Base-by-base conservation (phyloP, 345 rosid genomes). In the Pistacia integerrima region DNA sequence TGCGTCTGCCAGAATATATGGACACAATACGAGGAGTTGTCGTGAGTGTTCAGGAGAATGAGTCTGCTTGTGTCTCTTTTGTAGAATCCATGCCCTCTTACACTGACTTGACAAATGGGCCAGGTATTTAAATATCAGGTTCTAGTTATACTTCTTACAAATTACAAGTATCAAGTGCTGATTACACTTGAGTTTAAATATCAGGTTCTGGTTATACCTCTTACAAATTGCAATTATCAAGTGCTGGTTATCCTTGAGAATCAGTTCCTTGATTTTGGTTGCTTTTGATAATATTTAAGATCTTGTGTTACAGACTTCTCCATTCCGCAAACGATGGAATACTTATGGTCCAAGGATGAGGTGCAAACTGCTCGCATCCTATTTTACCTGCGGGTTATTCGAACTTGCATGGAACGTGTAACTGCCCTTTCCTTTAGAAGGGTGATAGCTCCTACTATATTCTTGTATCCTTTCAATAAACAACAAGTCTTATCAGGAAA, bases 291-390 rank as follows among this genome's bases (percentile, higher is more conserved):
- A 73, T 16, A 63, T 62, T 74, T 58, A 5, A 28, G 66, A 41
- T 76, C 14, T 80, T 76, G 55, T 73, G 64, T 70, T 69, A 61
- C 71, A 90, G 91, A 76, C 36, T 83, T 80, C 11, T 77, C 85
- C 30, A 71, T 82, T 60, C 76, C 13, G 75, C 83, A 78, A 76
- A 84, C 78, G 81, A 71, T 84, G 82, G 86, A 80, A 44, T 93
- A 93, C 77, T 67, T 72, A 68, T 96, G 98, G 99, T 87, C 84
- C 75, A 84, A 84, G 77, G 99, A 96, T 86, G 98, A 92, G 67
- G 93, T 96, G 67, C 99, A 96, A 80, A 91, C 99, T 77, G 89
- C 98, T 76, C 92, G 97, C 33, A 77, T 93, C 70, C 86, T 93
- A 82, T 96, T 96, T 87, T 96, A 87, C 80, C 76, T 93, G 83